phyloP scores from a whole-genome alignment of 1,284 basidiomycete species.

The Ganoderma sp. region DNA sequence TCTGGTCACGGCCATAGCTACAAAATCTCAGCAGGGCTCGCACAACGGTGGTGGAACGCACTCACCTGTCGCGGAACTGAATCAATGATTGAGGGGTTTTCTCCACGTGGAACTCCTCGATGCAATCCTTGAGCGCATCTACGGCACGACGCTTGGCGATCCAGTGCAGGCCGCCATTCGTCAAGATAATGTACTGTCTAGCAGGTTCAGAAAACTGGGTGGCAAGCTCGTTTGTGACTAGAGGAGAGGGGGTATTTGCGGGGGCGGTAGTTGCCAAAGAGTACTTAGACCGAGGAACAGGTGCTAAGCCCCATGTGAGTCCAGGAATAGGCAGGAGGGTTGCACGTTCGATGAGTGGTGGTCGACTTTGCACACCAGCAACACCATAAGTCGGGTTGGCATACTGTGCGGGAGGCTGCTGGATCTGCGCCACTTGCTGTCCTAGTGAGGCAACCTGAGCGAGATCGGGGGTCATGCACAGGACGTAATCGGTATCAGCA shows the following conservation, averaged over 20 bases:
- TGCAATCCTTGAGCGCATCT: constrained; percentile 78
- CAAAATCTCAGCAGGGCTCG: constrained; percentile 17
- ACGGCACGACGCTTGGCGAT: constrained; percentile 84
- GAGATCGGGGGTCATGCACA: constrained; percentile 80
- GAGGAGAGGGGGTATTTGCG: constrained; percentile 53
- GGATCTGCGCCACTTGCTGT: constrained; percentile 53
- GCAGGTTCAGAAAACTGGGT: constrained; percentile 77
- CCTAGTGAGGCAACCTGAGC: constrained; percentile 69
- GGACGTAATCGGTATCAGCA: constrained; percentile 75
- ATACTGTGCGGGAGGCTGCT: constrained; percentile 47
- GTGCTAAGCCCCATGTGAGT: constrained; percentile 82
- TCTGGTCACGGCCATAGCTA: constrained; percentile 88
- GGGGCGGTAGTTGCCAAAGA: constrained; percentile 41
- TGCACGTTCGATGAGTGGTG: constrained; percentile 76
- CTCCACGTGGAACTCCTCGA: constrained; percentile 75
- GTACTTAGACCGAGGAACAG: constrained; percentile 50
- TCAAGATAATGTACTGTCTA: constrained; percentile 84
- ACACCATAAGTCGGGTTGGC: constrained; percentile 46
- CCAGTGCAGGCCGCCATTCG: constrained; percentile 84
- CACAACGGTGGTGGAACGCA: constrained; percentile 17
- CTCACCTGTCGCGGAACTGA: constrained; percentile 74
- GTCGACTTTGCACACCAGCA: constrained; percentile 50
- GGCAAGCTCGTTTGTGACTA: constrained; percentile 79
- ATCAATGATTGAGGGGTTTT: constrained; percentile 72
- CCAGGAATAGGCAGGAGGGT: constrained; percentile 80